phyloP scores from a whole-genome alignment of 139 green algal genomes.

The Chlamydomonas sp. region DNA sequence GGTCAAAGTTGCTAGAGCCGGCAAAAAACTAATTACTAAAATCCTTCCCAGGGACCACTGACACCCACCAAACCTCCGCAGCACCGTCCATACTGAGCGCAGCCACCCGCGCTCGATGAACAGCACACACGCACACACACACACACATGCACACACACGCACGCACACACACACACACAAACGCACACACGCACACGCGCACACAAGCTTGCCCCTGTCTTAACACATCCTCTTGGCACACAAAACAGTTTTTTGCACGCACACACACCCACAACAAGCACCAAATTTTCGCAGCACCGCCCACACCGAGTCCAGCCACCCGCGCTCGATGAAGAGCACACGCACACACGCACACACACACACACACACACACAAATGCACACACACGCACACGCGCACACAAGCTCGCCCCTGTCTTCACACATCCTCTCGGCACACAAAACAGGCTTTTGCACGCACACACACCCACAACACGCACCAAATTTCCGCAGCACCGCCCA shows the following conservation, averaged over 20 bases:
- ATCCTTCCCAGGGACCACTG: not conserved
- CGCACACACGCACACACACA: constrained; percentile 42
- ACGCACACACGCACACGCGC: not conserved
- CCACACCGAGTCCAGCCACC: constrained; percentile 86
- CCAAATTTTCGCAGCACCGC: constrained; percentile 74
- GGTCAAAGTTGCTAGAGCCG: too few species aligned
- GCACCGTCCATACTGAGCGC: constrained; percentile 84
- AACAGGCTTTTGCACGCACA: too few species aligned
- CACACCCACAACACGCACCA: constrained; percentile 25
- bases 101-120: constrained; percentile 88
- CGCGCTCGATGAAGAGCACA: constrained; percentile 89
- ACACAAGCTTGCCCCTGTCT: not conserved
- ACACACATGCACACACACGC: not conserved
- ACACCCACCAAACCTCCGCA: constrained; percentile 59
- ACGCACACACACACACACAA: not conserved
- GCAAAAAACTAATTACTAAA: too few species aligned
- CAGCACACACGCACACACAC: constrained; percentile 44
- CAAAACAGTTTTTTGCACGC: too few species aligned
- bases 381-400: not conserved
- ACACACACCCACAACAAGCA: constrained; percentile 9
- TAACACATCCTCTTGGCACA: too few species aligned
- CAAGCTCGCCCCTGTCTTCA: not conserved
- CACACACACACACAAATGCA: constrained; percentile 9
- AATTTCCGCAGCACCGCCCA: constrained; percentile 80
- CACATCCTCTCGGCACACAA: too few species aligned